Evolutionary conservation across 2,329 filamentous ascomycete genomes (phyloP).

Genomic region (Paracoccidioides lutzii): DNA sequence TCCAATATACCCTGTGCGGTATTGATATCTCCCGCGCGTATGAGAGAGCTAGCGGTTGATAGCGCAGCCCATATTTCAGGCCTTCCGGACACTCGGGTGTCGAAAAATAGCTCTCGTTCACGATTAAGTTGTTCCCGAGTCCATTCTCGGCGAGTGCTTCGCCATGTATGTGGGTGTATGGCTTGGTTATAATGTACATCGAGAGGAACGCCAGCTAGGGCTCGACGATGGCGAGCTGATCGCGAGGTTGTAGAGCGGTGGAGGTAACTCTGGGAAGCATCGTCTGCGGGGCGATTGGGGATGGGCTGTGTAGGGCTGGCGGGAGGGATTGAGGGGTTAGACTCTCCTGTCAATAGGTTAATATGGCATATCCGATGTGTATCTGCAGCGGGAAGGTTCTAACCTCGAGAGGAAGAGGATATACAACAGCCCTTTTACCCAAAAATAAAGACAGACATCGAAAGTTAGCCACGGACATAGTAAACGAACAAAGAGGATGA

Average conservation of each 20-base stretch:
- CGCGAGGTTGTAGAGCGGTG: constrained; percentile 5
- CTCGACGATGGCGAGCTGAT: constrained; percentile 9
- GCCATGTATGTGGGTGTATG: constrained; percentile 53
- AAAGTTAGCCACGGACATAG: background rate
- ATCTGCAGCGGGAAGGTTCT: background rate
- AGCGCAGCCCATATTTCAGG: constrained; percentile 71
- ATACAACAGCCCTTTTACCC: constrained; percentile 28
- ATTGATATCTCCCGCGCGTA: constrained; percentile 50
- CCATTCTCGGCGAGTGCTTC: constrained; percentile 51
- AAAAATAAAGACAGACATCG: background rate
- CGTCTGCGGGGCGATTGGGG: constrained; percentile 6
- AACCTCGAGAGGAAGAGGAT: constrained; percentile 24
- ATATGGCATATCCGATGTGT: background rate
- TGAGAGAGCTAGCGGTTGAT: constrained; percentile 50
- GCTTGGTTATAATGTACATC: constrained; percentile 57
- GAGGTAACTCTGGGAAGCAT: constrained; percentile 6
- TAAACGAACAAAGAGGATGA: background rate
- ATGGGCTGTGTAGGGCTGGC: constrained; percentile 4
- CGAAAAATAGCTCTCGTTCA: constrained; percentile 76
- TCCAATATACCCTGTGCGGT: constrained; percentile 71
- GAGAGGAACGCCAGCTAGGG: constrained; percentile 20
- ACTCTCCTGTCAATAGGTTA: background rate
- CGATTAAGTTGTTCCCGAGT: constrained; percentile 54
- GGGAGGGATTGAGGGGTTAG: constrained; percentile 6
- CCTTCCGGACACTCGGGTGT: constrained; percentile 69